Base-by-base conservation (phyloP, 78 protist genomes). In the Carpediemonas membranifera region DNA sequence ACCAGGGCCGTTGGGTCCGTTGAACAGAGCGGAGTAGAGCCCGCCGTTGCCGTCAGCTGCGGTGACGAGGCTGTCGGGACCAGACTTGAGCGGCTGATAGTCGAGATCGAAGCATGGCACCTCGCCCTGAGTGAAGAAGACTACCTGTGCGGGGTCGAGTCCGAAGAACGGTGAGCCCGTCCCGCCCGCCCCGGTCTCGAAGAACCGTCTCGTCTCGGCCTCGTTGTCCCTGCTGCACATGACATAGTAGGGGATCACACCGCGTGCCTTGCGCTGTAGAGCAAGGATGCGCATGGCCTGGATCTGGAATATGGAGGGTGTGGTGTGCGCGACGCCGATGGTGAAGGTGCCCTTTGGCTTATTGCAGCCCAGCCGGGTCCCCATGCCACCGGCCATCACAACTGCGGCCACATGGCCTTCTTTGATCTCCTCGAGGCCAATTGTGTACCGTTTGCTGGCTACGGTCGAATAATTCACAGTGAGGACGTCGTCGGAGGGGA, bases 11-110 rank as follows among this genome's bases (percentile, higher is more conserved):
- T n/a, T n/a, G n/a, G n/a, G n/a, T n/a, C n/a, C 24, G 11, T 52
- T 50, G 1, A 9, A 37, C 16, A 93, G 68, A 7, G 91, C 84
- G 14, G 56, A 5, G 69, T 77, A 87, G 28, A 90, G 36, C 15
- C 95, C 98, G 27, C 94, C 98, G 77, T 93, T 93, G 7, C 98
- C 98, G 61, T 89, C 84, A 21, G 98, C 95, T 1, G 93, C 62
- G 24, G 35, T 30, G 30, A 92, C 79, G 18, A 90, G 14, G 41
- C 44, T 28, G 7, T 33, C 30, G 18, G 25, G 34, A 50, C 18
- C 39, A 13, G 24, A 27, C 3, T 51, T 59, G 1, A 80, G 36
- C 14, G 47, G 3, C 64, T 83, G 79, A 21, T 93, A 94, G 9
- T 90, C 92, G 30, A 41, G 39, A 13, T 70, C 43, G 33, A 90